Evolutionary conservation across 2,329 filamentous ascomycete genomes (phyloP).

Genomic region (Nothomitra cinnamomea): DNA sequence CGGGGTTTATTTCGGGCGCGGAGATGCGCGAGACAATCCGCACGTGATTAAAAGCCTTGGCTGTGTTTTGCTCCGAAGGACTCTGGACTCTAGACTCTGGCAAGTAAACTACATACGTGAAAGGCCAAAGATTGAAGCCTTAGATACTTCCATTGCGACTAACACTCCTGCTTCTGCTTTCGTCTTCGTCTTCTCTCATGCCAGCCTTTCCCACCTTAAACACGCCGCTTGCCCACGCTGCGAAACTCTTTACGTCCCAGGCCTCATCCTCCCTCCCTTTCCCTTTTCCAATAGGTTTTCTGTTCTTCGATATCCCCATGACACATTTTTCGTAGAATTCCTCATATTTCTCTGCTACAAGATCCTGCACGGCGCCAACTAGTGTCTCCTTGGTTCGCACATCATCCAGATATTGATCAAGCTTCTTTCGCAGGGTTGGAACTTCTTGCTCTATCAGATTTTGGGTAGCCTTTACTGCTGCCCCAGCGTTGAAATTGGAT

Average conservation of each 20-base stretch:
- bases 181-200: background rate
- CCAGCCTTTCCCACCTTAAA: conserved; percentile 34
- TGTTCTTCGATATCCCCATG: conserved; percentile 19
- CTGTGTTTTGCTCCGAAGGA: no score
- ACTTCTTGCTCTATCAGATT: conserved; percentile 40
- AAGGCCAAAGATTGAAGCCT: background rate
- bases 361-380: conserved; percentile 47
- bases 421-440: conserved; percentile 33
- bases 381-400: conserved; percentile 47
- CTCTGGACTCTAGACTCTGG: no score
- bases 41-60: no score
- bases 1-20: no score
- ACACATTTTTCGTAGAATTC: conserved; percentile 37
- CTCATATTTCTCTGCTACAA: conserved; percentile 44
- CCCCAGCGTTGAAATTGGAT: conserved; percentile 21
- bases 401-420: conserved; percentile 48
- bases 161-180: conserved; percentile 3
- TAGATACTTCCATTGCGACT: conserved; percentile 5
- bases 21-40: no score
- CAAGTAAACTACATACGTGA: no score
- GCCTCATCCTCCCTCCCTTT: conserved; percentile 43
- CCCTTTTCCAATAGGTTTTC: conserved; percentile 30
- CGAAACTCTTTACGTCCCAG: conserved; percentile 48
- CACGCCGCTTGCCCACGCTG: conserved; percentile 40
- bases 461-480: conserved; percentile 31